phyloP scores from a whole-genome alignment of 2,329 filamentous ascomycete species.

The Ascocoryne sarcoides region DNA sequence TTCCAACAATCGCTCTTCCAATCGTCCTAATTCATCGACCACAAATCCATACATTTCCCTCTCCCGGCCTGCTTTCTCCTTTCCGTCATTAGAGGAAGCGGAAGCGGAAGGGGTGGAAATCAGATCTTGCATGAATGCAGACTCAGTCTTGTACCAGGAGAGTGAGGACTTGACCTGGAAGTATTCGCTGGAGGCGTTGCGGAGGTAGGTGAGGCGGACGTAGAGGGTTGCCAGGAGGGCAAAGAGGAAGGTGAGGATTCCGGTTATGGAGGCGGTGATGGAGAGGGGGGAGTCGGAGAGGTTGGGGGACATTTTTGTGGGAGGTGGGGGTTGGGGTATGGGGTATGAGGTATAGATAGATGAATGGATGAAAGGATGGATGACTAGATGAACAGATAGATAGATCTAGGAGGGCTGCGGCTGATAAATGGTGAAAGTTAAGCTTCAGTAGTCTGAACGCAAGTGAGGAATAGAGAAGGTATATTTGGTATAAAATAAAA shows the following conservation, averaged over 20 bases:
- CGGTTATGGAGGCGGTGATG: slow-evolving; percentile 35
- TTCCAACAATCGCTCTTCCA: slow-evolving; percentile 37
- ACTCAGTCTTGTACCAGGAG: slow-evolving; percentile 42
- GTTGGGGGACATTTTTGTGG: not conserved
- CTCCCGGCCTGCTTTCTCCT: slow-evolving; percentile 27
- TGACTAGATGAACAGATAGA: too few species aligned
- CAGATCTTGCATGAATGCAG: slow-evolving; percentile 36
- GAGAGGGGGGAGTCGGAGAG: slow-evolving; percentile 39
- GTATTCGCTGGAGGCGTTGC: slow-evolving; percentile 39
- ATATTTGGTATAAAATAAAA: too few species aligned
- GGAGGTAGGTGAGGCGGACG: slow-evolving; percentile 36
- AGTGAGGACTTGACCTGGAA: slow-evolving; percentile 39
- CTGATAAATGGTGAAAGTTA: too few species aligned
- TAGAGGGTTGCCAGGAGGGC: slow-evolving; percentile 37
- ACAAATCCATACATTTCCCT: slow-evolving; percentile 40
- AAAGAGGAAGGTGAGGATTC: slow-evolving; percentile 40
- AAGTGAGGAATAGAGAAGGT: too few species aligned
- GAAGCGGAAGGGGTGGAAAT: slow-evolving; percentile 21
- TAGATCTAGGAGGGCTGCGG: too few species aligned
- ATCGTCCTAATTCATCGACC: slow-evolving; percentile 37
- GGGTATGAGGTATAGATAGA: too few species aligned
- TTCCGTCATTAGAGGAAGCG: not conserved
- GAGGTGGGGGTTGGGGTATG: not conserved
- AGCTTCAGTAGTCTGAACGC: too few species aligned
- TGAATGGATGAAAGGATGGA: too few species aligned